Conservation (phyloP, 192 early-diverging fungal genomes). For the Mortierella antarctica region DNA sequence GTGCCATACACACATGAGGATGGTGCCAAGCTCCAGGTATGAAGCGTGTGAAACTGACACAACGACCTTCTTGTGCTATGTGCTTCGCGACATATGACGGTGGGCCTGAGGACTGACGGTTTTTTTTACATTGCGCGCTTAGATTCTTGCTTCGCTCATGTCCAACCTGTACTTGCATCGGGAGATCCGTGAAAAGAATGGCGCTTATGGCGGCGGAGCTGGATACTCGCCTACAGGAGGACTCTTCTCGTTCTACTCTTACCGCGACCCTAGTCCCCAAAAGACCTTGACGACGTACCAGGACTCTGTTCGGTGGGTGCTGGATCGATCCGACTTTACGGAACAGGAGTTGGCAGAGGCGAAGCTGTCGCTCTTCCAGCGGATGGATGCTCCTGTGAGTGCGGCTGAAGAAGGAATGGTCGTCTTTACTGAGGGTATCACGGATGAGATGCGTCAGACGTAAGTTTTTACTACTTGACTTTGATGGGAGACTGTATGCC, state of each 20-base stretch:
- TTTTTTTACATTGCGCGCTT: background rate
- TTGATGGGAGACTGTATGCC: background rate
- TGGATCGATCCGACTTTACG: slow-evolving; percentile 56
- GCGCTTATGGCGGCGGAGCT: slow-evolving; percentile 96
- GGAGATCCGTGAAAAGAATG: slow-evolving; percentile 96
- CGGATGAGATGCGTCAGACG: slow-evolving; percentile 88
- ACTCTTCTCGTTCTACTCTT: slow-evolving; percentile 89
- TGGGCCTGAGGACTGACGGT: too few relatives aligned
- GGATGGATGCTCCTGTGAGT: slow-evolving; percentile 86
- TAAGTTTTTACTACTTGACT: slow-evolving; percentile 41
- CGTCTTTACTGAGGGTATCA: slow-evolving; percentile 80
- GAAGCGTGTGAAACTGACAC: background rate
- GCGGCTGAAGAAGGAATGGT: slow-evolving; percentile 88
- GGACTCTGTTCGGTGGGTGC: slow-evolving; percentile 74
- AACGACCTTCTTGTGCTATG: background rate
- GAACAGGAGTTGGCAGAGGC: slow-evolving; percentile 87
- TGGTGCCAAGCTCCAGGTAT: slow-evolving; percentile 78
- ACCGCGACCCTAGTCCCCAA: slow-evolving; percentile 87
- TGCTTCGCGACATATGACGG: background rate
- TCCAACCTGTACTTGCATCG: slow-evolving; percentile 92
- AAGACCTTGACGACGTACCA: slow-evolving; percentile 80
- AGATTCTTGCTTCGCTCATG: slow-evolving; percentile 82
- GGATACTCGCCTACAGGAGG: slow-evolving; percentile 78
- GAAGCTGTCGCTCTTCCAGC: slow-evolving; percentile 89
- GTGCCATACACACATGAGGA: slow-evolving; percentile 90